Evolutionary conservation across 2,329 filamentous ascomycete species (phyloP).

Genomic region (Aspergillus aculeatinus): DNA sequence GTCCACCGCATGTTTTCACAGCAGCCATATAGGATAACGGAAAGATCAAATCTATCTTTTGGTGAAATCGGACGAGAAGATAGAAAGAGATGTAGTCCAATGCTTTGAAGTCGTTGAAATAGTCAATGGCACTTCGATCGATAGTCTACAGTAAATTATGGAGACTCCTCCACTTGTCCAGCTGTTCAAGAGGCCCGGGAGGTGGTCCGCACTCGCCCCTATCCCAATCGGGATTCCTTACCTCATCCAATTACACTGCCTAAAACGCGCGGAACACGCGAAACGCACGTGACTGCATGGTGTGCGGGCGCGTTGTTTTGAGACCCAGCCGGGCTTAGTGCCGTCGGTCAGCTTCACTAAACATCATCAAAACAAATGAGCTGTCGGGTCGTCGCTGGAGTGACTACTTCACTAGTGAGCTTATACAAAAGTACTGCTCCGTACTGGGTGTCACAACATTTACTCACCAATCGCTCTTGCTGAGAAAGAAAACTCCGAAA

Average conservation of each 20-base stretch:
- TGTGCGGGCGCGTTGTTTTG: background rate
- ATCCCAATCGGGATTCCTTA: too few species aligned
- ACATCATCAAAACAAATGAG: constrained; percentile 23
- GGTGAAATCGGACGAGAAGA: background rate
- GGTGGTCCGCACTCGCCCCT: background rate
- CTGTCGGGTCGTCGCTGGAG: constrained; percentile 1
- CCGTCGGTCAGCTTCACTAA: constrained; percentile 6
- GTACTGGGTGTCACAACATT: background rate
- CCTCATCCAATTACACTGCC: constrained; percentile 20
- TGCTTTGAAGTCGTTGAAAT: background rate
- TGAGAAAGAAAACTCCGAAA: background rate
- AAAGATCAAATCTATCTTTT: background rate
- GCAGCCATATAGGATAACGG: too few species aligned
- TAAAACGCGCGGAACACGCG: constrained; percentile 25
- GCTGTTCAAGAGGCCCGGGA: background rate
- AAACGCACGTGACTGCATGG: constrained; percentile 15
- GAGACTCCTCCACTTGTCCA: background rate
- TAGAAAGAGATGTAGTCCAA: background rate
- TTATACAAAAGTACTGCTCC: background rate
- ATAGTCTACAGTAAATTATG: background rate
- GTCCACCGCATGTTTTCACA: background rate
- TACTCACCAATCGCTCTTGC: background rate
- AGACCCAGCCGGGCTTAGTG: constrained; percentile 14
- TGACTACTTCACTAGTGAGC: background rate
- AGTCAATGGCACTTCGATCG: background rate